Base-by-base conservation (phyloP, 257 asterid genomes). In the Nicotiana paniculata region DNA sequence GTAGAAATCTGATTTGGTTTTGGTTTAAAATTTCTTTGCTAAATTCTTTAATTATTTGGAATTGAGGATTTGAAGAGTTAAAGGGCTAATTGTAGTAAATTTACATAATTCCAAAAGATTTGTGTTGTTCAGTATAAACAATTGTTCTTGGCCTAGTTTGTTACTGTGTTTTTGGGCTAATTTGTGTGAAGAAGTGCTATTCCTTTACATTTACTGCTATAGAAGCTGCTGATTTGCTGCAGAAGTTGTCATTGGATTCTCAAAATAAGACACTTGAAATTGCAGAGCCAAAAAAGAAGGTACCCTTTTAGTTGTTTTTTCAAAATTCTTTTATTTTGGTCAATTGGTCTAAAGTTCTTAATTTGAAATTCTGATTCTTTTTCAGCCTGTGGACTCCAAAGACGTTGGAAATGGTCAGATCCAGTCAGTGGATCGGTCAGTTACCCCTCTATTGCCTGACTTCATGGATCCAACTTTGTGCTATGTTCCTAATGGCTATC, bases 151-250 rank as follows among this genome's bases (percentile, higher is more conserved):
- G 4, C 21, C 5, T 62, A 32, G 39, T 32, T 43, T 81, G 48
- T 30, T 63, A 62, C 9, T 58, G 55, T 30, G 61, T 30, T 35
- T 77, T 57, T 39, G 2, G 61, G 61, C 16, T 35, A 80, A 48
- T 74, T 7, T 9, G 3, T 77, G 9, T 76, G 37, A 18, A 57
- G 64, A 30, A 69, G 18, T 43, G 77, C 86, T 35, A 8, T 85
- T 90, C 93, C 91, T 91, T 90, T 55, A 90, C 92, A 28, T 4
- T 59, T 80, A 6, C 35, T 84, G 37, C 80, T 65, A 76, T 24
- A 92, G 94, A 92, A 75, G 86, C 93, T 80, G 84, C 93, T 53
- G 92, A 88, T 17, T 78, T 92, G 83, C 59, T 92, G 88, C 94
- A 92, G 84, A 92, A 90, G 69, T 74, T 91, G 46, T 81, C 95